These are phyloP conservation scores for Kalmusia sp. DNA, from an alignment of 2,329 filamentous ascomycete species.

Conservation along the genomic window DNA sequence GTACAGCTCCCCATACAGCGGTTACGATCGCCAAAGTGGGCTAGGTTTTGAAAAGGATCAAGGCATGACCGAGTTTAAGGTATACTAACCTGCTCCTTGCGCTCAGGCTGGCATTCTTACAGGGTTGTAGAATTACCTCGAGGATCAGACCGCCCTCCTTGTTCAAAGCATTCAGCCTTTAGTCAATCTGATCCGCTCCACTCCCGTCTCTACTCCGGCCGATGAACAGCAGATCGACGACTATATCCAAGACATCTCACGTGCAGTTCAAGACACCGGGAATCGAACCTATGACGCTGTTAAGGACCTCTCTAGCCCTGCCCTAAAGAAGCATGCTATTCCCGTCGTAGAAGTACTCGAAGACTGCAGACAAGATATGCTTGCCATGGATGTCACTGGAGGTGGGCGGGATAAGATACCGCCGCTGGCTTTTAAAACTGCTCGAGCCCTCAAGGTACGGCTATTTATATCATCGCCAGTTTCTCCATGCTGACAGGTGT, in stretches of 20 bases:
- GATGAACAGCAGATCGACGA: slow-evolving; percentile 62
- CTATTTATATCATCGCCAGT: not conserved
- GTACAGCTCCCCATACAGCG: slow-evolving; percentile 46
- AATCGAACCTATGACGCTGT: slow-evolving; percentile 65
- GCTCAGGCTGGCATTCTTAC: slow-evolving; percentile 16
- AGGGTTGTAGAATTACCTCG: slow-evolving; percentile 70
- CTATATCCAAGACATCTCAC: slow-evolving; percentile 75
- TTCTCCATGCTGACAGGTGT: slow-evolving; percentile 18
- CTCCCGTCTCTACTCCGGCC: slow-evolving; percentile 31
- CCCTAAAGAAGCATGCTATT: slow-evolving; percentile 58
- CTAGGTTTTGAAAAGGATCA: slow-evolving; percentile 30
- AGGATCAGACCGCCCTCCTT: slow-evolving; percentile 80
- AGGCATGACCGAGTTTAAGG: slow-evolving; percentile 66
- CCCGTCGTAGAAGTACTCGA: slow-evolving; percentile 65
- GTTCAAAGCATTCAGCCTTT: slow-evolving; percentile 84
- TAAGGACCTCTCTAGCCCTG: slow-evolving; percentile 56
- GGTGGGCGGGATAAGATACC: slow-evolving; percentile 72
- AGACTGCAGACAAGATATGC: slow-evolving; percentile 69
- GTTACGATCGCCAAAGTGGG: slow-evolving; percentile 42
- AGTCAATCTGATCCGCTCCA: slow-evolving; percentile 69
- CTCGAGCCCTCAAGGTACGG: slow-evolving; percentile 75
- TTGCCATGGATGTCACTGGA: slow-evolving; percentile 66
- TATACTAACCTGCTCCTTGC: slow-evolving; percentile 39
- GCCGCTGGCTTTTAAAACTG: slow-evolving; percentile 86
- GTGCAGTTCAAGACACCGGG: slow-evolving; percentile 74